phyloP scores from a whole-genome alignment of 371 early-diverging fungal species.

The Coemansia sp. region DNA sequence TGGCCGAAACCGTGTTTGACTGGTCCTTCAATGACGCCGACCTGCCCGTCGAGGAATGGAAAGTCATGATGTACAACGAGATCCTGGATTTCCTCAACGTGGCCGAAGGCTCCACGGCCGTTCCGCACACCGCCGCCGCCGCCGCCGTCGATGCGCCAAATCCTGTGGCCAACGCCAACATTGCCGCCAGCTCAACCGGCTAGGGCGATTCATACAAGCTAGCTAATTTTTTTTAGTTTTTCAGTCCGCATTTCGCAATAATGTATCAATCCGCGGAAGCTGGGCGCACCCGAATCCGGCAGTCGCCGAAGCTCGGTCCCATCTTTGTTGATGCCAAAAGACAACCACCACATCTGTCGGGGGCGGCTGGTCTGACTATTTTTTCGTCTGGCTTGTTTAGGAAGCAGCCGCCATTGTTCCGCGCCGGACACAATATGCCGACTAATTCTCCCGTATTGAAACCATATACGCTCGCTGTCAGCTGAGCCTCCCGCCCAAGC shows the following conservation, averaged over 20 bases:
- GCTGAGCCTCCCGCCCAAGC: slow-evolving; percentile 5
- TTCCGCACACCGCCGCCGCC: slow-evolving; percentile 19
- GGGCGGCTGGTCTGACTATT: neutral
- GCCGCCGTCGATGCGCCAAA: neutral
- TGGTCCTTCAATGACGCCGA: slow-evolving; percentile 96
- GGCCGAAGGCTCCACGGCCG: slow-evolving; percentile 31
- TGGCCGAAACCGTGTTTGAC: slow-evolving; percentile 80
- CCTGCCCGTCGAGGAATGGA: slow-evolving; percentile 85
- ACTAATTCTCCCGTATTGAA: neutral
- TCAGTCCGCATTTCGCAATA: neutral
- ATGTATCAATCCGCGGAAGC: neutral
- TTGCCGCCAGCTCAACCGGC: neutral
- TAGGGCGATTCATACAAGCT: neutral
- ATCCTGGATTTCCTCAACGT: slow-evolving; percentile 51
- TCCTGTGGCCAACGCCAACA: neutral
- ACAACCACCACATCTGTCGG: neutral
- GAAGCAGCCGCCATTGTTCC: neutral
- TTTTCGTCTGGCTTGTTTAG: neutral
- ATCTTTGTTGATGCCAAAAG: too few species aligned
- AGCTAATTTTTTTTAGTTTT: neutral
- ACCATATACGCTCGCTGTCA: neutral
- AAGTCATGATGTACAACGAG: slow-evolving; percentile 58
- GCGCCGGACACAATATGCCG: neutral
- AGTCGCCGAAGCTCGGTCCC: too few species aligned
- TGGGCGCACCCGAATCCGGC: too few species aligned